Base-by-base conservation (phyloP, 2,329 filamentous ascomycete genomes). In the Epichloe amarillans region DNA sequence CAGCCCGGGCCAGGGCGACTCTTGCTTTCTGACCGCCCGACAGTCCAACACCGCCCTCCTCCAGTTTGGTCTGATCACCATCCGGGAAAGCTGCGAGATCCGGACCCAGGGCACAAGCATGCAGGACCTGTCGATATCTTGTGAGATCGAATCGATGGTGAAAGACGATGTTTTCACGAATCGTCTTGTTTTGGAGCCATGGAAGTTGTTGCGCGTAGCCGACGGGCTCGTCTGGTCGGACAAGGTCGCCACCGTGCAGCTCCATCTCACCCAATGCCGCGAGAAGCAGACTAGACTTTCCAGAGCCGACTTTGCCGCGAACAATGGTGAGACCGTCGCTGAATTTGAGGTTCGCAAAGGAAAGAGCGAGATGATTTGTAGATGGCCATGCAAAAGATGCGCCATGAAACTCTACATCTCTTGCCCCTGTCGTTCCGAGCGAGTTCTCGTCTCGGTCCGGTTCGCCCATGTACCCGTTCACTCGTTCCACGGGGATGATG, bases 391-490 rank as follows among this genome's bases (percentile, higher is more conserved):
- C 78, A 61, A 94, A 94, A 0, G 81, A 82, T 4, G 86, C 86
- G 30, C 79, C 67, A 2, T 74, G 69, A 45, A 94, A 71, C 40
- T 75, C 64, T 19, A 83, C 69, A 15, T 74, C 68, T 10, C 51
- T 57, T 6, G 55, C 64, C 44, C 54, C 55, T 12, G 51, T 52
- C 3, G 72, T 66, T 8, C 62, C 62, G 4, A 66, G 59, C 4
- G 70, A 68, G 3, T 65, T 64, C 30, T 76, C 72, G 33, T 79
- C 76, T 57, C 88, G 88, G 60, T 95, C 81, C 0, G 87, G 87
- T 64, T 95, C 89, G 0, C 73, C 70, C 87, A 95, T 94, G 67
- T 94, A 95, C 21, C 79, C 76, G 59, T 95, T 86, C 19, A 95
- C 88, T 56, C 89, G 83, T 8, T 78, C 80, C 55, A 95, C 80